A percentile compares a stretch with the other conserved stretches of the same genome.
Evolutionary conservation across 768 basidiomycete genomes (phyloP).

Genomic region (Boletus pseudo-olivaceus): DNA sequence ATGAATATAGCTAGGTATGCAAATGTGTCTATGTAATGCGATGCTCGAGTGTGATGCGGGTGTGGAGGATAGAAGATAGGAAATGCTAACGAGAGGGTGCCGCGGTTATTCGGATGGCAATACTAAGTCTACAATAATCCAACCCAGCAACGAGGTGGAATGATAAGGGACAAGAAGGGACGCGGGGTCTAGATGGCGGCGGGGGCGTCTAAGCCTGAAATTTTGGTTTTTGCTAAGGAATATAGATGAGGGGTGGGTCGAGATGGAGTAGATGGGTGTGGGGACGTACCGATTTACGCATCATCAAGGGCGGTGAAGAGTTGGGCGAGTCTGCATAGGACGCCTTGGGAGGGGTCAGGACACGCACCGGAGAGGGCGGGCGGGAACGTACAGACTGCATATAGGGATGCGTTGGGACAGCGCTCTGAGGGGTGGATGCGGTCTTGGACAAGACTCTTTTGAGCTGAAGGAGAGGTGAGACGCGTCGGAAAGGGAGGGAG

Average conservation of each 20-base stretch:
- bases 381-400: constrained; percentile 35
- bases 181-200: constrained; percentile 1
- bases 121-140: constrained; percentile 23
- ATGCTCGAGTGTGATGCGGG: constrained; percentile 24
- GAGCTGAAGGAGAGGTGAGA: constrained; percentile 38
- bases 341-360: constrained; percentile 29
- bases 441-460: constrained; percentile 62
- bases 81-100: constrained; percentile 19
- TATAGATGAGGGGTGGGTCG: not conserved
- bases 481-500: not conserved
- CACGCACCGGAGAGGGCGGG: not conserved
- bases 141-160: constrained; percentile 10
- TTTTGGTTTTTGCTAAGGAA: constrained; percentile 32
- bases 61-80: not conserved
- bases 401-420: constrained; percentile 33
- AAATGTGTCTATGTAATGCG: constrained; percentile 29
- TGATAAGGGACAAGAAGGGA: not conserved
- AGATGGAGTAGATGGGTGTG: not conserved
- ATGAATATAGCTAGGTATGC: constrained; percentile 37
- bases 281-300: constrained; percentile 48
- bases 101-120: constrained; percentile 10
- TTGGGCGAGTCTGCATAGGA: constrained; percentile 35
- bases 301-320: constrained; percentile 49
- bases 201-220: constrained; percentile 29
- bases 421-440: constrained; percentile 33